These are phyloP conservation scores for Blepharisma undulans DNA, from an alignment of 169 alveolate genomes.

Conservation along the genomic window DNA sequence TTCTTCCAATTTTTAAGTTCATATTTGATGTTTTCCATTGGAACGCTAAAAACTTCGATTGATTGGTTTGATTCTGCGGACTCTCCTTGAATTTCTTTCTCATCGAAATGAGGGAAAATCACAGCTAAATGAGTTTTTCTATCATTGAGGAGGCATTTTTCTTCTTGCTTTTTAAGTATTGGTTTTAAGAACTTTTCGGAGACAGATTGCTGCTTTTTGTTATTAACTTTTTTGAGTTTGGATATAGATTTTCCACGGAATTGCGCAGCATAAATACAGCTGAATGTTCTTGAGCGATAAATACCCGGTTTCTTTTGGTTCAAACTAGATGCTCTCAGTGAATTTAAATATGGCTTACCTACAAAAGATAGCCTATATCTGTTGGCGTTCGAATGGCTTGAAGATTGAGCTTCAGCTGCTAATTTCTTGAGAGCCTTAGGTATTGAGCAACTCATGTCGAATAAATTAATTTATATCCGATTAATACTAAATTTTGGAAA, in stretches of 20 bases:
- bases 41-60: not conserved
- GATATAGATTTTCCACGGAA: not conserved
- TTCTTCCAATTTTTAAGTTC: not conserved
- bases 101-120: not conserved
- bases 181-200: not conserved
- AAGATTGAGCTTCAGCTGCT: not conserved
- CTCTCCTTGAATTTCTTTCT: not conserved
- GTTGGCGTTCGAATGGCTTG: not conserved
- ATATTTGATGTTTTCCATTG: not conserved
- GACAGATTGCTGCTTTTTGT: not conserved
- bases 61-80: not conserved
- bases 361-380: not conserved
- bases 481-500: no score
- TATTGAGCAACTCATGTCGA: not conserved
- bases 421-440: not conserved
- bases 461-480: not conserved
- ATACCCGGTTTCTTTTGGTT: not conserved
- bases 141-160: not conserved
- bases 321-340: not conserved
- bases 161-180: not conserved
- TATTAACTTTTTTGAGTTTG: not conserved
- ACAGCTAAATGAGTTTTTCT: not conserved
- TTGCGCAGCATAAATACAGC: not conserved
- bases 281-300: not conserved
- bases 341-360: not conserved